Percentiles rank a stretch among this genome's conserved stretches.
Evolutionary conservation across 1,284 basidiomycete genomes (phyloP).

Genomic region (Athelia psychrophila): DNA sequence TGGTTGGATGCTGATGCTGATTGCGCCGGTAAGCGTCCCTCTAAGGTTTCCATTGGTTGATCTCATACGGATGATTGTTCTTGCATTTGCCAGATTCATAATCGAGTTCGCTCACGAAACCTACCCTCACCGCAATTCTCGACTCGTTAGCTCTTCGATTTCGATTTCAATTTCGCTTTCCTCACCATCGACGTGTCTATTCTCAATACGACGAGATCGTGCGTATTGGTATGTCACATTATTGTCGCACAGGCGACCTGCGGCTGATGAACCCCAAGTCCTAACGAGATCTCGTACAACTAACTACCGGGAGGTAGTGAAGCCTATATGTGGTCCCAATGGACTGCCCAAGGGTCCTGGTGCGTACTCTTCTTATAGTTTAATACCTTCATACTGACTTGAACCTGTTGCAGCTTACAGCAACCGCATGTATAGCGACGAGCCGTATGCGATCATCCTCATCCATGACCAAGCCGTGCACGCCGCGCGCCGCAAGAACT

Average conservation of each 20-base stretch:
- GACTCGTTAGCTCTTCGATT: no score
- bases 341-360: slow-evolving; percentile 37
- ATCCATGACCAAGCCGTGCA: slow-evolving; percentile 1
- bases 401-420: neutral
- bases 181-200: no score
- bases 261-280: slow-evolving; percentile 21
- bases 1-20: no score
- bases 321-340: slow-evolving; percentile 25
- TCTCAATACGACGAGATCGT: slow-evolving; percentile 20
- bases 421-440: neutral
- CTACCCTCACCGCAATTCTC: no score
- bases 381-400: neutral
- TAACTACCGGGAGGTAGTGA: slow-evolving; percentile 24
- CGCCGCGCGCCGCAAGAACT: slow-evolving; percentile 6
- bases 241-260: neutral
- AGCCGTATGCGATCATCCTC: neutral
- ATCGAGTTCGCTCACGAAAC: no score
- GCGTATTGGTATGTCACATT: slow-evolving; percentile 16
- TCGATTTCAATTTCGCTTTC: no score
- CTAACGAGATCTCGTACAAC: slow-evolving; percentile 37
- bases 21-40: no score
- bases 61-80: no score
- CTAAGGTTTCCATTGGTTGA: no score
- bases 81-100: no score
- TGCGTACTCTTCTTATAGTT: slow-evolving; percentile 16